Percentiles rank a stretch among this genome's conserved stretches.
Conservation (phyloP, 2,329 filamentous ascomycete genomes). For the Penicillium paneum region DNA sequence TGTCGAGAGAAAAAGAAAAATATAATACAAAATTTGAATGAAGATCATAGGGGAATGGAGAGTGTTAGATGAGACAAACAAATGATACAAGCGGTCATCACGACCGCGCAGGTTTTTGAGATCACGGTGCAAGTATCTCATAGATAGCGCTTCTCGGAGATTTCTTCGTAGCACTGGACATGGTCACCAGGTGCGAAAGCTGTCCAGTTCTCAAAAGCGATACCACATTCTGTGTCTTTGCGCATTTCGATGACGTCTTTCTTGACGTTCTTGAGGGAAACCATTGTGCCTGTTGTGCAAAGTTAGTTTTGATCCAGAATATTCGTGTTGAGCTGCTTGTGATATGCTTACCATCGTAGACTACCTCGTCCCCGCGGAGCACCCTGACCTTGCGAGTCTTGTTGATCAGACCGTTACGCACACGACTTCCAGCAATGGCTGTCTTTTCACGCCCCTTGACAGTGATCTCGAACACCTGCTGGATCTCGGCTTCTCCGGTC, state of each 20-base stretch:
- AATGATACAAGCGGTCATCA: slow-evolving; percentile 5
- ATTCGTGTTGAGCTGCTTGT: neutral
- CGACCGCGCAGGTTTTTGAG: neutral
- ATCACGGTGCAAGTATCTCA: slow-evolving; percentile 17
- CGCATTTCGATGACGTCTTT: slow-evolving; percentile 86
- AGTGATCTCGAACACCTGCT: slow-evolving; percentile 80
- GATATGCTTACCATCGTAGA: slow-evolving; percentile 73
- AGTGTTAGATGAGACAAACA: slow-evolving; percentile 2
- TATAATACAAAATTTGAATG: slow-evolving; percentile 11
- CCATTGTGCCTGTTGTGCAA: slow-evolving; percentile 61
- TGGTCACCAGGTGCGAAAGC: slow-evolving; percentile 77
- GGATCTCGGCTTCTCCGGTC: slow-evolving; percentile 81
- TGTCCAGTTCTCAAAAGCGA: slow-evolving; percentile 77
- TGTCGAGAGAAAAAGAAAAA: slow-evolving; percentile 2
- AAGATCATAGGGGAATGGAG: slow-evolving; percentile 1
- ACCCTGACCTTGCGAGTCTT: slow-evolving; percentile 67
- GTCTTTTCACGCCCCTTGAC: slow-evolving; percentile 66
- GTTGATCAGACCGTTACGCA: slow-evolving; percentile 74
- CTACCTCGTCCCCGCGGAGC: slow-evolving; percentile 62
- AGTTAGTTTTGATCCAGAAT: slow-evolving; percentile 7
- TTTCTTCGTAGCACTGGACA: slow-evolving; percentile 83
- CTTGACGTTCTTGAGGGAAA: slow-evolving; percentile 85
- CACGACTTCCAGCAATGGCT: slow-evolving; percentile 81
- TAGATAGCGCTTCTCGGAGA: slow-evolving; percentile 63
- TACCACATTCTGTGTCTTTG: slow-evolving; percentile 91